These are phyloP conservation scores for Paraconiothyrium brasiliense DNA, from an alignment of 2,329 filamentous ascomycete genomes.

Conservation along the genomic window DNA sequence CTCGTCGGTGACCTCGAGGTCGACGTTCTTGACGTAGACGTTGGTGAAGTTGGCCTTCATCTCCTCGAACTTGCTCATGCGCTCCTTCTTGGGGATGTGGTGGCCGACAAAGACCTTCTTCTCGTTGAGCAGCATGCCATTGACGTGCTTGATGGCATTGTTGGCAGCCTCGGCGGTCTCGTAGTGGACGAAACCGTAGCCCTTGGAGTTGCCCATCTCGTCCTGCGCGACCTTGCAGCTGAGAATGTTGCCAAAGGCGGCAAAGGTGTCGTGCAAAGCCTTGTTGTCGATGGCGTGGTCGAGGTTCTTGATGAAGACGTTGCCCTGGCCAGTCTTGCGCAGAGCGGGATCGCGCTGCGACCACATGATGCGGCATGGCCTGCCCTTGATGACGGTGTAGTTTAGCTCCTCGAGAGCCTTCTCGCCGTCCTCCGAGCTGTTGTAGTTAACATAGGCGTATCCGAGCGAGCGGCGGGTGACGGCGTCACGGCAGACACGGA, in stretches of 20 bases:
- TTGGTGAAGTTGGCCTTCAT: constrained; percentile 99
- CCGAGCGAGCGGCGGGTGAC: constrained; percentile 98
- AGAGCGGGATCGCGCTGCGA: constrained; percentile 98
- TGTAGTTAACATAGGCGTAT: constrained; percentile 99
- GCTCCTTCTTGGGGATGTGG: constrained; percentile 99
- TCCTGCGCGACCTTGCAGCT: constrained; percentile 99
- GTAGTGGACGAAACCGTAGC: constrained; percentile 99
- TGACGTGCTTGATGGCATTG: constrained; percentile 99
- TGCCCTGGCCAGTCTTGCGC: constrained; percentile 98
- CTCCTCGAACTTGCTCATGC: constrained; percentile 99
- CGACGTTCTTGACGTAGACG: constrained; percentile 99
- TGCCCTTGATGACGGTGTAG: constrained; percentile 99
- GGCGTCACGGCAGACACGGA: constrained; percentile 98
- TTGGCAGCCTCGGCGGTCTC: constrained; percentile 97
- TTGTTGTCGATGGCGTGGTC: constrained; percentile 99
- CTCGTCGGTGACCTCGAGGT: constrained; percentile 83
- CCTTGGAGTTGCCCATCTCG: constrained; percentile 95
- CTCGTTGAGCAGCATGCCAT: constrained; percentile 99
- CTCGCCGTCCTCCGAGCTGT: constrained; percentile 94
- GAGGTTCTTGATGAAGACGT: constrained; percentile 99
- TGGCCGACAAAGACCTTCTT: constrained; percentile 99
- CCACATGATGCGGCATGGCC: constrained; percentile 99
- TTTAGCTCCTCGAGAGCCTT: constrained; percentile 99
- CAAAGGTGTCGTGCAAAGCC: constrained; percentile 98
- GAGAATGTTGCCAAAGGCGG: constrained; percentile 98